A percentile compares a stretch with the other conserved stretches of the same genome.
Conservation (phyloP, 2,329 filamentous ascomycete species). For the Pleurostoma richardsiae region DNA sequence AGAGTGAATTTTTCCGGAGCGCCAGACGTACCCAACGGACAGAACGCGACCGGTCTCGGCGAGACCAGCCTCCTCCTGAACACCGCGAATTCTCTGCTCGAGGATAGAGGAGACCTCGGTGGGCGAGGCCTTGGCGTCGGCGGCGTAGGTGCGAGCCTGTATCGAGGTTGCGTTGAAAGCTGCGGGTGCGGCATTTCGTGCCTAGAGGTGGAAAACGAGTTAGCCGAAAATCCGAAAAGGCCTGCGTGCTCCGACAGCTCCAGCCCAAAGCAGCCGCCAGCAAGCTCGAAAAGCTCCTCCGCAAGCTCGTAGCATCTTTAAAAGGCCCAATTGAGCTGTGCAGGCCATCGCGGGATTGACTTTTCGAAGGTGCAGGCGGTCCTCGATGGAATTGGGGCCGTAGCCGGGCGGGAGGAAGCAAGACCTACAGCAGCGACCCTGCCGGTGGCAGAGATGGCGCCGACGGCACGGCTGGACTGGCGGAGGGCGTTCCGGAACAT, state of each 20-base stretch:
- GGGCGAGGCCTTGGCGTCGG: slow-evolving; percentile 89
- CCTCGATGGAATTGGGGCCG: slow-evolving; percentile 41
- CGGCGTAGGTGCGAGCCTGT: slow-evolving; percentile 81
- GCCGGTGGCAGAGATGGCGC: slow-evolving; percentile 86
- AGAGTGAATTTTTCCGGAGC: slow-evolving; percentile 1
- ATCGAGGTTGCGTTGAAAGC: slow-evolving; percentile 65
- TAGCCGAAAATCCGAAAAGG: slow-evolving; percentile 15
- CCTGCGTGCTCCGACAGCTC: too few species aligned
- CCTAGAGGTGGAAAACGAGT: slow-evolving; percentile 44
- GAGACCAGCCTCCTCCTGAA: slow-evolving; percentile 92
- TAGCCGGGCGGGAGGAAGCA: slow-evolving; percentile 31
- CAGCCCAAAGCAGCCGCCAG: slow-evolving; percentile 17
- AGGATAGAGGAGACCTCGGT: slow-evolving; percentile 99
- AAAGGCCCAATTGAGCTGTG: slow-evolving; percentile 32
- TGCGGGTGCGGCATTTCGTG: slow-evolving; percentile 80
- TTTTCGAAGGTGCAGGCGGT: slow-evolving; percentile 29
- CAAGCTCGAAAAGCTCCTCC: slow-evolving; percentile 30
- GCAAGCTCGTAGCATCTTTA: slow-evolving; percentile 16
- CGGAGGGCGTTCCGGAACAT: slow-evolving; percentile 99
- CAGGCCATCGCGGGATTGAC: slow-evolving; percentile 19
- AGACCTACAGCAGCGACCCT: slow-evolving; percentile 91
- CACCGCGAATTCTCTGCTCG: slow-evolving; percentile 97
- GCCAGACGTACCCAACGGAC: slow-evolving; percentile 84
- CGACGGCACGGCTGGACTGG: slow-evolving; percentile 92
- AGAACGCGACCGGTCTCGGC: slow-evolving; percentile 99